Evolutionary conservation across 352 stramenopile species (phyloP).

Genomic region (Blastocystis sp.): DNA sequence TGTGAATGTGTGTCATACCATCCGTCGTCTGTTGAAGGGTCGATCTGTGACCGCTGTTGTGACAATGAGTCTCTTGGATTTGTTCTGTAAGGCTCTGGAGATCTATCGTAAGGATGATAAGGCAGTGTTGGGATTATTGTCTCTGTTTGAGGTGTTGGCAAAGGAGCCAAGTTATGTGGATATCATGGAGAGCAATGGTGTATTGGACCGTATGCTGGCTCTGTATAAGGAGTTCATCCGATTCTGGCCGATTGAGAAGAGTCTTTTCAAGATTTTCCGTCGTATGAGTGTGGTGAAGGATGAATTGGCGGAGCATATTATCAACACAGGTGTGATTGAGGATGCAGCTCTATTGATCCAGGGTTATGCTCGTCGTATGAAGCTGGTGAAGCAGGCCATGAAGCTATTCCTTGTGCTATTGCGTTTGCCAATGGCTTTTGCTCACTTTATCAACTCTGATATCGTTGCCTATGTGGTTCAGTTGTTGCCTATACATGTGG

Average conservation of each 20-base stretch:
- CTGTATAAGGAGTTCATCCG: conserved; percentile 56
- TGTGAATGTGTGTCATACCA: conserved; percentile 11
- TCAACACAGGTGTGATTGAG: conserved; percentile 59
- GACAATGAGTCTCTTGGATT: background rate
- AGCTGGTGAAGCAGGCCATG: conserved; percentile 59
- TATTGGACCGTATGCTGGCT: conserved; percentile 1
- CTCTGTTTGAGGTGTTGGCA: conserved; percentile 27
- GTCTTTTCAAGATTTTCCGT: conserved; percentile 58
- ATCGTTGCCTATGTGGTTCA: conserved; percentile 46
- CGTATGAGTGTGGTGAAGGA: background rate
- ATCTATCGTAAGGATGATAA: background rate
- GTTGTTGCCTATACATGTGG: conserved; percentile 47
- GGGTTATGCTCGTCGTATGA: conserved; percentile 17
- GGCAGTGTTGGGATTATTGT: conserved; percentile 19
- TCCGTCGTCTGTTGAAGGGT: conserved; percentile 30
- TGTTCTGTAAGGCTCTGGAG: background rate
- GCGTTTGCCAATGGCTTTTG: conserved; percentile 9
- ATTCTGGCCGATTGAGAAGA: conserved; percentile 46
- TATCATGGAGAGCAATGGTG: background rate
- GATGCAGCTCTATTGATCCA: conserved; percentile 50
- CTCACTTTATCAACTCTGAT: conserved; percentile 50
- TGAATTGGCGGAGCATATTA: conserved; percentile 6
- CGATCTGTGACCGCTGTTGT: conserved; percentile 32
- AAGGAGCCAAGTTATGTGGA: conserved; percentile 45
- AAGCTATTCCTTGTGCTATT: conserved; percentile 43